phyloP scores from a whole-genome alignment of 257 asterid species.

The Ajuga chamaepitys region DNA sequence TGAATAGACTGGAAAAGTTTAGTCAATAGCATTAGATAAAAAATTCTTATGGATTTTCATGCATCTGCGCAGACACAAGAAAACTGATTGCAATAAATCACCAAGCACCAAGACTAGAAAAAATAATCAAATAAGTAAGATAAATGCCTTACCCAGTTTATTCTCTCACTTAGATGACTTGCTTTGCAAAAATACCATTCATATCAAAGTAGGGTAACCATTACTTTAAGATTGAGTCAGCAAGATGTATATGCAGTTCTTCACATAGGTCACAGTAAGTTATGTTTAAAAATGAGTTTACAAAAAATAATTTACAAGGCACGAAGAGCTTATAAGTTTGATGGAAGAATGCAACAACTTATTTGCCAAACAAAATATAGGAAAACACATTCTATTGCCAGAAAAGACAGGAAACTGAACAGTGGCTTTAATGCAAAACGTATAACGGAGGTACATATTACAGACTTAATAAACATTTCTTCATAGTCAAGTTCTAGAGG shows the following conservation, averaged over 20 bases:
- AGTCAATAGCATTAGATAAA: not conserved
- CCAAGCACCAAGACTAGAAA: not conserved
- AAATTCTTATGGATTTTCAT: not conserved
- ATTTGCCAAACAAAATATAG: slow-evolving; percentile 13
- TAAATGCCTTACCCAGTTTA: no score
- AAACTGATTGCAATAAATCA: not conserved
- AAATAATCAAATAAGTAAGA: no score
- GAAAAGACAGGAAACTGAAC: not conserved
- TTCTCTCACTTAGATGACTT: no score
- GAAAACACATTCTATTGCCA: not conserved
- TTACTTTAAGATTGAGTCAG: not conserved
- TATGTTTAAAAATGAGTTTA: not conserved
- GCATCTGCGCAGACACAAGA: no score
- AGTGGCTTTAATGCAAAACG: not conserved
- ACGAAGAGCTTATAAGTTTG: not conserved
- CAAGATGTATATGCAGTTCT: not conserved
- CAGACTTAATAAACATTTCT: no score
- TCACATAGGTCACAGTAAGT: not conserved
- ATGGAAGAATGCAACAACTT: not conserved
- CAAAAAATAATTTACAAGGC: not conserved
- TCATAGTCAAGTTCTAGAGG: not conserved
- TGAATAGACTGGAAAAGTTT: not conserved
- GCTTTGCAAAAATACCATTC: no score
- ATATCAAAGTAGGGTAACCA: no score
- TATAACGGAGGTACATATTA: not conserved